A percentile compares a stretch with the other conserved stretches of the same genome.
Evolutionary conservation across 768 basidiomycete species (phyloP).

Genomic region (Rhodotorula graminis): DNA sequence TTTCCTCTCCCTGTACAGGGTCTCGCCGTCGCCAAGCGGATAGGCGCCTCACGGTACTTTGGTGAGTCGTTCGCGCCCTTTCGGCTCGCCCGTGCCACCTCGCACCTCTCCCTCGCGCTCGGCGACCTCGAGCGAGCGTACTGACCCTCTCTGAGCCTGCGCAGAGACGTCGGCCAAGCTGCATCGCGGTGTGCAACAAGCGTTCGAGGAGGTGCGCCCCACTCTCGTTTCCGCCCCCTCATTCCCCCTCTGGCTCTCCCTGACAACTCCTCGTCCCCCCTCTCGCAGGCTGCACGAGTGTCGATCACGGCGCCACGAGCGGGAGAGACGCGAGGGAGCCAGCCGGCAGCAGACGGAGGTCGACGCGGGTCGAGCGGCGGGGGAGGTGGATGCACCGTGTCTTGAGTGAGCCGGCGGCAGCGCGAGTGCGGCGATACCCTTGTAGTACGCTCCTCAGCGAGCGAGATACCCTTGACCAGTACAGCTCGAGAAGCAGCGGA

Average conservation of each 20-base stretch:
- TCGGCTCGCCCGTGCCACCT: no score
- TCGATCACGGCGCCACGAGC: conserved; percentile 58
- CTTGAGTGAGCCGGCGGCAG: conserved; percentile 7
- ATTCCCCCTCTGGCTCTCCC: not conserved
- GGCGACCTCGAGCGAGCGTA: conserved; percentile 40
- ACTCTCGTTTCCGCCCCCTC: not conserved
- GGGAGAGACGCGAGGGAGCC: conserved; percentile 34
- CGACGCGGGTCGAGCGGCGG: not conserved
- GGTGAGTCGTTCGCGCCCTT: conserved; percentile 44
- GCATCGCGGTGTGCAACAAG: conserved; percentile 87
- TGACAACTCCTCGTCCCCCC: not conserved
- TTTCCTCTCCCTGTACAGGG: conserved; percentile 14
- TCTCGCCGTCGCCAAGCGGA: conserved; percentile 43
- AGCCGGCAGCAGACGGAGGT: not conserved
- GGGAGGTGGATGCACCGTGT: not conserved
- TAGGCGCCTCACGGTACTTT: conserved; percentile 67
- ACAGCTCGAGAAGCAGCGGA: no score
- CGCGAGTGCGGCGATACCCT: not conserved
- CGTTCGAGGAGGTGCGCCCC: conserved; percentile 68
- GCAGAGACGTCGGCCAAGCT: conserved; percentile 96
- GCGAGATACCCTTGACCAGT: not conserved
- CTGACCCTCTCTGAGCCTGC: not conserved
- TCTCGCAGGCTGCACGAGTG: conserved; percentile 60
- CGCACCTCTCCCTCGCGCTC: conserved; percentile 47
- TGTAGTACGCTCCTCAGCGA: no score